Evolutionary conservation across 306 rosid species (phyloP), one percentile per base, ranked within the genome.

Genomic region (Alnus glutinosa): DNA sequence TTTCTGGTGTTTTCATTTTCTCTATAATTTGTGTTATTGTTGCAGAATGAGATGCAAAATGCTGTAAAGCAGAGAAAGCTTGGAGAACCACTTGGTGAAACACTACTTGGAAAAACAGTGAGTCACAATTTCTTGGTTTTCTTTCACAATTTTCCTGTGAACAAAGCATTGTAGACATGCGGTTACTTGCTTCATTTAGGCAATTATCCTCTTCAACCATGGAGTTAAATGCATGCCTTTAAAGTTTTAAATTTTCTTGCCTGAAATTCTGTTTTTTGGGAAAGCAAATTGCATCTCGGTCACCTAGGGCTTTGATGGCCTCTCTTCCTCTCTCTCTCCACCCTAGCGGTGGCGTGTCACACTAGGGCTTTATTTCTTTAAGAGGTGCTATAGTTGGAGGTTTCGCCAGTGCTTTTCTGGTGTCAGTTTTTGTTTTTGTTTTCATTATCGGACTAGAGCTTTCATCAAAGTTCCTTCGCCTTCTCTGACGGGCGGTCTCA

Each of bases 21-120:
- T 54, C 14, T 46, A 2, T 44, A 30, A 50, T 67, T 37, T 67
- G 36, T 50, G 7, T 71, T 74, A 70, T 85, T 71, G 46, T 61
- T 84, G 48, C 89, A 94, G 98, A 92, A 88, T 75, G 93, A 90
- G 83, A 83, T 92, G 89, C 92, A 79, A 83, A 84, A 73, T 82
- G 48, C 97, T 61, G 83, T 92, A 71, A 81, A 83, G 72, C 93
- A 85, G 89, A 91, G 78, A 81, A 86, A 79, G 89, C 80, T 94
- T 79, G 98, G 98, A 81, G 91, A 63, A 69, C 98, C 98, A 76
- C 70, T 66, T 71, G 93, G 92, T 37, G 95, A 91, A 72, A 88
- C 89, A n/a, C 84, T 94, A 82, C 58, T 77, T 49, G 98, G 98
- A 66, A 94, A 94, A 88, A 92, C 93, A 44, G 98, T 94, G 80